A percentile compares a stretch with the other conserved stretches of the same genome.
Evolutionary conservation across 306 rosid genomes (phyloP).

Genomic region (Carpinus viminea): DNA sequence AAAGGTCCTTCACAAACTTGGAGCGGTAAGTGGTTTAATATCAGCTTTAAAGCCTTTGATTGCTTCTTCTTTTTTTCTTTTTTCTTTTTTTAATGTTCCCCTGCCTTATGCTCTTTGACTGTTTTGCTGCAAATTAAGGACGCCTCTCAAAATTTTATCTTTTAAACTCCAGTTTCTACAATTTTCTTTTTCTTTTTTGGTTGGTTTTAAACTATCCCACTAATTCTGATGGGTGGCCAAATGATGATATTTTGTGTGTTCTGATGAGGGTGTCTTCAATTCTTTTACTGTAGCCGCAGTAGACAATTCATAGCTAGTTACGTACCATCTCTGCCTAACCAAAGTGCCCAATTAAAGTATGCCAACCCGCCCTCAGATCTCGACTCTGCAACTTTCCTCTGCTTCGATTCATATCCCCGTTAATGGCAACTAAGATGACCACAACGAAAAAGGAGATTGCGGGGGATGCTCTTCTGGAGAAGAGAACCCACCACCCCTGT

Average conservation of each 20-base stretch:
- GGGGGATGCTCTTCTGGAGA: no score
- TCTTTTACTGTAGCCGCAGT: not conserved
- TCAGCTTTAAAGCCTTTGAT: not conserved
- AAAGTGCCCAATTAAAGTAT: not conserved
- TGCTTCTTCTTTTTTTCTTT: not conserved
- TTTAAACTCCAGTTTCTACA: not conserved
- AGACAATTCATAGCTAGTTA: not conserved
- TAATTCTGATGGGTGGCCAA: not conserved
- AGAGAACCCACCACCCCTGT: no score
- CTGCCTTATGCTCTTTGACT: not conserved
- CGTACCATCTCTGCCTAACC: not conserved
- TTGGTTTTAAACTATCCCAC: not conserved
- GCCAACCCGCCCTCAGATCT: not conserved
- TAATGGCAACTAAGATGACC: no score
- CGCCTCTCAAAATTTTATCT: not conserved
- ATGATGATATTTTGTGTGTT: not conserved
- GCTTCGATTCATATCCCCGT: no score
- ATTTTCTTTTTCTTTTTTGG: not conserved
- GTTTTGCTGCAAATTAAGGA: not conserved
- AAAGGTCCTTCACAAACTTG: slow-evolving; percentile 72
- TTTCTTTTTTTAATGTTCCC: not conserved
- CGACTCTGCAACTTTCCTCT: not conserved
- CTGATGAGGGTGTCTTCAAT: not conserved
- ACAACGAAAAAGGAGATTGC: no score
- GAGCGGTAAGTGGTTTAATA: slow-evolving; percentile 46